Evolutionary conservation across 148 eudicot genomes (phyloP).

Genomic region (Nepenthes gracilis): DNA sequence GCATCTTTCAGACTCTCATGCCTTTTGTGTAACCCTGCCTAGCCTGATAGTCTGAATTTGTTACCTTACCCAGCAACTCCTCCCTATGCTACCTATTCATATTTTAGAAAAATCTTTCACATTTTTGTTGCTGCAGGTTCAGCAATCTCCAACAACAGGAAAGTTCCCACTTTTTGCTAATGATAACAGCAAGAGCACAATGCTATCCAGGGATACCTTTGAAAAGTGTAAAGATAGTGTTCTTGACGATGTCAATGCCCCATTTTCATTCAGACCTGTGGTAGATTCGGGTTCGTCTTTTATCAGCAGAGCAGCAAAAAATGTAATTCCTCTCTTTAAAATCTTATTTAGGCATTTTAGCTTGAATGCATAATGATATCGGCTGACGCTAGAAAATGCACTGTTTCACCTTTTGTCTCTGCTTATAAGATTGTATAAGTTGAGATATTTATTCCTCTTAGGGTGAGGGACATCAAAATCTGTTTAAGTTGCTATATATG

Average conservation of each 20-base stretch:
- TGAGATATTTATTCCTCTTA: too few relatives aligned
- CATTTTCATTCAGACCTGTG: conserved; percentile 37
- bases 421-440: too few relatives aligned
- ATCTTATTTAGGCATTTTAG: background rate
- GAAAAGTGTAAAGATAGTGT: conserved; percentile 20
- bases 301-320: conserved; percentile 14
- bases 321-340: conserved; percentile 14
- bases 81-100: too few relatives aligned
- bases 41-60: too few relatives aligned
- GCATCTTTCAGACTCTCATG: too few relatives aligned
- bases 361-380: background rate
- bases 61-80: too few relatives aligned
- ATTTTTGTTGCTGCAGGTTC: conserved; percentile 22
- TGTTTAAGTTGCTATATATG: too few relatives aligned
- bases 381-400: too few relatives aligned
- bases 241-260: conserved; percentile 14
- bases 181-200: conserved; percentile 18
- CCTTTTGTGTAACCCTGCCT: too few relatives aligned
- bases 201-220: conserved; percentile 7
- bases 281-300: conserved; percentile 20
- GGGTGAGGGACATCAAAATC: too few relatives aligned
- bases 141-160: conserved; percentile 59
- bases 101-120: too few relatives aligned
- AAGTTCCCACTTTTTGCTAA: conserved; percentile 19
- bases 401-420: too few relatives aligned